A percentile compares a stretch with the other conserved stretches of the same genome.
phyloP scores from a whole-genome alignment of 2,329 filamentous ascomycete species.

The Amauroascus verrucosus region DNA sequence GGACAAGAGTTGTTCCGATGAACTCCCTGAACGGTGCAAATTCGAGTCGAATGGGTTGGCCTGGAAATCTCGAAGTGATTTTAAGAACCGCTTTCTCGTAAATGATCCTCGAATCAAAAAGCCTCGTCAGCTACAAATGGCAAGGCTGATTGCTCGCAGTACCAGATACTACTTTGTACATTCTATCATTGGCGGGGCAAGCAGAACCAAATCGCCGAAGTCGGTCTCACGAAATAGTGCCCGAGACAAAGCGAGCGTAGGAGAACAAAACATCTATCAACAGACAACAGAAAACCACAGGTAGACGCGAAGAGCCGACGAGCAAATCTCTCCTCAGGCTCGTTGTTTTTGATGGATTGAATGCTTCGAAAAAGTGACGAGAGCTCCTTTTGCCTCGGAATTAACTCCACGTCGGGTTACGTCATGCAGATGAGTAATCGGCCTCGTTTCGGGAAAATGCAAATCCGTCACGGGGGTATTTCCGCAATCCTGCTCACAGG shows the following conservation, averaged over 20 bases:
- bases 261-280: background rate
- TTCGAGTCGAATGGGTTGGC: background rate
- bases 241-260: background rate
- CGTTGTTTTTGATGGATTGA: background rate
- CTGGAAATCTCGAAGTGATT: background rate
- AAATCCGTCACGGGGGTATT: background rate
- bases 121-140: too few species aligned
- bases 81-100: background rate
- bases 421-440: slow-evolving; percentile 2
- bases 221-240: background rate
- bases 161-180: slow-evolving; percentile 16
- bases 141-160: slow-evolving; percentile 5
- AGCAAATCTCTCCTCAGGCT: background rate
- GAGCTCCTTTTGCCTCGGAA: slow-evolving; percentile 6
- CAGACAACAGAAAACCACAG: background rate
- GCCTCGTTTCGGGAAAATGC: background rate
- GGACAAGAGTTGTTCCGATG: too few species aligned
- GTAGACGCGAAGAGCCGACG: background rate
- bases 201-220: background rate
- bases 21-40: too few species aligned
- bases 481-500: slow-evolving; percentile 24
- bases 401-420: background rate
- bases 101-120: background rate
- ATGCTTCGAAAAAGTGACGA: background rate
- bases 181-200: slow-evolving; percentile 17